A percentile compares a stretch with the other conserved stretches of the same genome.
Conservation (phyloP, 169 alveolate genomes). For the Eimeria praecox region DNA sequence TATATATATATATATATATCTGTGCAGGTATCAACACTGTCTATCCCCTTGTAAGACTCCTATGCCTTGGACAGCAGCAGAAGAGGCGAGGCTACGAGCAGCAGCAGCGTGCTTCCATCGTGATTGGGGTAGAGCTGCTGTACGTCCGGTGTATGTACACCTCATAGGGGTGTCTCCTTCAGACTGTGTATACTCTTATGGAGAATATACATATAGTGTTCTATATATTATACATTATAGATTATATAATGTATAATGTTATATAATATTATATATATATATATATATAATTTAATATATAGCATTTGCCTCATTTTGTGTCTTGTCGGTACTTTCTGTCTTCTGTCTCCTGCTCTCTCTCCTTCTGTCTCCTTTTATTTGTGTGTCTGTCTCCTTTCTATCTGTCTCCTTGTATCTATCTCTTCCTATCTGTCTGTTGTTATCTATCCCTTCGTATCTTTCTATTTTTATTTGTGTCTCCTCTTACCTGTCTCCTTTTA, state of each 20-base stretch:
- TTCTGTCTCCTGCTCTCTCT: background rate
- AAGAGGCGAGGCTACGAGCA: conserved; percentile 59
- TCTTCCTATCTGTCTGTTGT: too few species aligned
- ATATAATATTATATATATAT: too few species aligned
- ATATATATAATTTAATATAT: too few species aligned
- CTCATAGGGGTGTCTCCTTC: background rate
- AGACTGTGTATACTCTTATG: too few species aligned
- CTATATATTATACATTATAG: too few species aligned
- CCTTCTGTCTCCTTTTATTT: background rate
- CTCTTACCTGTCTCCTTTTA: background rate
- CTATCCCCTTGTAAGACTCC: conserved; percentile 5
- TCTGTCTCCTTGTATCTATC: background rate
- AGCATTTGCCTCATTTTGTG: too few species aligned
- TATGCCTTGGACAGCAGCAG: conserved; percentile 73
- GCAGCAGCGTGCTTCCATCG: conserved; percentile 23
- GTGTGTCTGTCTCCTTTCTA: background rate
- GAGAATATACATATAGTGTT: too few species aligned
- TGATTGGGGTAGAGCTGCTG: conserved; percentile 65
- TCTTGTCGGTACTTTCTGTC: too few species aligned
- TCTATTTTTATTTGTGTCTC: background rate
- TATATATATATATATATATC: too few species aligned
- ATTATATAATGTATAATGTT: background rate
- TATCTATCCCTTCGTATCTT: background rate
- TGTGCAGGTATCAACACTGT: conserved; percentile 58
- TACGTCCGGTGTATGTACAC: background rate